Percentiles rank a stretch among this genome's conserved stretches.
Conservation (phyloP, 2,329 filamentous ascomycete genomes). For the Myotisia sp. region DNA sequence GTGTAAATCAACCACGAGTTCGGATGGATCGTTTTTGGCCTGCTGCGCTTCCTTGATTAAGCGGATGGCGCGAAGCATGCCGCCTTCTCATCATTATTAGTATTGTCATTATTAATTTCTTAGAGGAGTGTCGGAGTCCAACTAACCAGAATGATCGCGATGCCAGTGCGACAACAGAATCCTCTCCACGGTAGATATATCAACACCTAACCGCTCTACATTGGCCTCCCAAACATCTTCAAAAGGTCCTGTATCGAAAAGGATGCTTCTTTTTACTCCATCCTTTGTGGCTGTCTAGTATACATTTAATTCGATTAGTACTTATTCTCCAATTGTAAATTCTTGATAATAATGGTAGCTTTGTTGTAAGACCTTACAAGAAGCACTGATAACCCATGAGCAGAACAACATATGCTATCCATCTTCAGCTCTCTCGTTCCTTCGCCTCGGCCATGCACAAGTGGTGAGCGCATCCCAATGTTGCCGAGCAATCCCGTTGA, state of each 20-base stretch:
- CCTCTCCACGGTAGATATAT: slow-evolving; percentile 33
- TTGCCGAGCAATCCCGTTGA: slow-evolving; percentile 31
- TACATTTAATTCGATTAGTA: not conserved
- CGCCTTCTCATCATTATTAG: slow-evolving; percentile 28
- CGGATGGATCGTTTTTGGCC: slow-evolving; percentile 12
- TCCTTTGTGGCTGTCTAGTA: slow-evolving; percentile 35
- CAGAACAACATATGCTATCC: slow-evolving; percentile 39
- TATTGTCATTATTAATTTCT: not conserved
- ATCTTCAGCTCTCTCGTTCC: slow-evolving; percentile 36
- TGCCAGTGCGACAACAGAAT: slow-evolving; percentile 43
- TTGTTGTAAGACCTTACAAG: slow-evolving; percentile 26
- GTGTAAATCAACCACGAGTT: slow-evolving; percentile 37
- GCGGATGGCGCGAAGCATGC: slow-evolving; percentile 36
- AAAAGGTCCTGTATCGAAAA: slow-evolving; percentile 43
- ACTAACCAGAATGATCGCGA: slow-evolving; percentile 39
- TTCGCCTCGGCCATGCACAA: slow-evolving; percentile 27
- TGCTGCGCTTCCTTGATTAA: slow-evolving; percentile 33
- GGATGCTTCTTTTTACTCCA: slow-evolving; percentile 31
- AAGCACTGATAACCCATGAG: slow-evolving; percentile 40
- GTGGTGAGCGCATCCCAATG: slow-evolving; percentile 26
- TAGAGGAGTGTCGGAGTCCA: not conserved
- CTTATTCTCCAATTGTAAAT: too few species aligned
- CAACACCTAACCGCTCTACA: slow-evolving; percentile 29
- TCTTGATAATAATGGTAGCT: not conserved
- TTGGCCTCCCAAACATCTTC: slow-evolving; percentile 40